Conservation (phyloP, 1,284 basidiomycete species). For the Phenoliferia sp. region DNA sequence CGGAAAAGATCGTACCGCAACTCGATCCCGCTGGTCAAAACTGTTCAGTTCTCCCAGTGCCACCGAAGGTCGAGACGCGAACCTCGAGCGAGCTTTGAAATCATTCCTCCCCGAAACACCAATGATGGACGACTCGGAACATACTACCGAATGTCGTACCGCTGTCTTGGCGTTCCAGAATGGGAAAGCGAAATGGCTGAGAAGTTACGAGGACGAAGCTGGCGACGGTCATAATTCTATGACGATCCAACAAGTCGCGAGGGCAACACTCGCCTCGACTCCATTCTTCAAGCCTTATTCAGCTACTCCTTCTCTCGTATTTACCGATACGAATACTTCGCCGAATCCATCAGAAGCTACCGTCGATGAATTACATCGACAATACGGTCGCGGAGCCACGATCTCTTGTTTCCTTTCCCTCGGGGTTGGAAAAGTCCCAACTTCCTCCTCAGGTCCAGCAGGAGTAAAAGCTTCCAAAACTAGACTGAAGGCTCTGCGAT, state of each 20-base stretch:
- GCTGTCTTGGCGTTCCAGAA: slow-evolving; percentile 11
- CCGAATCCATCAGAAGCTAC: slow-evolving; percentile 11
- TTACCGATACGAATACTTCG: slow-evolving; percentile 2
- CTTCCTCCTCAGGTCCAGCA: background rate
- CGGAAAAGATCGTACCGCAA: background rate
- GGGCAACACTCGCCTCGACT: slow-evolving; percentile 22
- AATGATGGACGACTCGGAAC: slow-evolving; percentile 5
- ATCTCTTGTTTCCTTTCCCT: slow-evolving; percentile 12
- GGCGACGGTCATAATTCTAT: slow-evolving; percentile 1
- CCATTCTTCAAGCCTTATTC: slow-evolving; percentile 16
- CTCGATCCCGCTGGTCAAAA: slow-evolving; percentile 11
- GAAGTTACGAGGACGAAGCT: slow-evolving; percentile 1
- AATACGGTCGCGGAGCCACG: background rate
- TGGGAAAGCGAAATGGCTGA: background rate
- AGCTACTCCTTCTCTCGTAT: background rate
- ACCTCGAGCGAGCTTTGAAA: slow-evolving; percentile 1
- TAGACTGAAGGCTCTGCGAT: background rate
- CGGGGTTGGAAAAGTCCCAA: slow-evolving; percentile 11
- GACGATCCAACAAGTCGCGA: slow-evolving; percentile 18
- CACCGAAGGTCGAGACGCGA: slow-evolving; percentile 2
- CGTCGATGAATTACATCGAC: background rate
- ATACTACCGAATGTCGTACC: background rate
- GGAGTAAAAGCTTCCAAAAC: background rate
- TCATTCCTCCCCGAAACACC: slow-evolving; percentile 3
- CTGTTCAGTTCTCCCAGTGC: slow-evolving; percentile 15